Percentiles rank a stretch among this genome's conserved stretches.
Evolutionary conservation across 495 filamentous ascomycete species (phyloP).

Genomic region (Penicillium salamii): DNA sequence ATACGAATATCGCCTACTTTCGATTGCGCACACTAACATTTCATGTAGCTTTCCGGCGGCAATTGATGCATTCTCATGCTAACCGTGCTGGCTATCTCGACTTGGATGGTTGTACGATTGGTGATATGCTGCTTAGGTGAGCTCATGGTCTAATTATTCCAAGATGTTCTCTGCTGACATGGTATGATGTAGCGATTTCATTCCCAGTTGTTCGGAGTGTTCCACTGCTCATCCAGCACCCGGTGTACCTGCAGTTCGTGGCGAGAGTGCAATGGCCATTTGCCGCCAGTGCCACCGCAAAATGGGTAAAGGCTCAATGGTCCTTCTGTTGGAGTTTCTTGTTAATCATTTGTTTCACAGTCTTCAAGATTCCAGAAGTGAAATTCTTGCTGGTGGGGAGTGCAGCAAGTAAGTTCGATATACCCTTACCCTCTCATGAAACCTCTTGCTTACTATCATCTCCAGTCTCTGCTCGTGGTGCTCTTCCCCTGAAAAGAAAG

Average conservation of each 20-base stretch:
- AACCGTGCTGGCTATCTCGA: constrained; percentile 82
- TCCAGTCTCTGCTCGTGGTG: constrained; percentile 29
- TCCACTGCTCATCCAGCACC: constrained; percentile 63
- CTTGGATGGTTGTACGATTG: constrained; percentile 70
- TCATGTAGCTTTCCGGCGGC: constrained; percentile 59
- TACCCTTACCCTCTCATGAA: neutral
- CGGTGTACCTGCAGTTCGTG: constrained; percentile 68
- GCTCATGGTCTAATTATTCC: constrained; percentile 1
- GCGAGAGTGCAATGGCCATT: constrained; percentile 71
- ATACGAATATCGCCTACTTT: neutral
- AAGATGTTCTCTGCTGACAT: neutral
- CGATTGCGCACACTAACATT: neutral
- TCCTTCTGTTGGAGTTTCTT: neutral
- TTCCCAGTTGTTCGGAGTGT: constrained; percentile 79
- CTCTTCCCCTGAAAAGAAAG: constrained; percentile 54
- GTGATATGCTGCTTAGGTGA: constrained; percentile 77
- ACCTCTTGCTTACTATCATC: constrained; percentile 18
- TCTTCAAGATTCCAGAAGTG: constrained; percentile 73
- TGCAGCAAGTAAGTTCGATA: constrained; percentile 38
- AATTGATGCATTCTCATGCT: constrained; percentile 75
- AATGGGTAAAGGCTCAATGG: constrained; percentile 55
- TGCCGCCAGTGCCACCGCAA: constrained; percentile 81
- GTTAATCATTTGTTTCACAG: constrained; percentile 14
- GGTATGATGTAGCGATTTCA: constrained; percentile 57
- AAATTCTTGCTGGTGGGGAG: constrained; percentile 73